Percentiles rank a stretch among this genome's conserved stretches.
Evolutionary conservation across 148 eudicot genomes (phyloP).

Genomic region (Drosera capensis): DNA sequence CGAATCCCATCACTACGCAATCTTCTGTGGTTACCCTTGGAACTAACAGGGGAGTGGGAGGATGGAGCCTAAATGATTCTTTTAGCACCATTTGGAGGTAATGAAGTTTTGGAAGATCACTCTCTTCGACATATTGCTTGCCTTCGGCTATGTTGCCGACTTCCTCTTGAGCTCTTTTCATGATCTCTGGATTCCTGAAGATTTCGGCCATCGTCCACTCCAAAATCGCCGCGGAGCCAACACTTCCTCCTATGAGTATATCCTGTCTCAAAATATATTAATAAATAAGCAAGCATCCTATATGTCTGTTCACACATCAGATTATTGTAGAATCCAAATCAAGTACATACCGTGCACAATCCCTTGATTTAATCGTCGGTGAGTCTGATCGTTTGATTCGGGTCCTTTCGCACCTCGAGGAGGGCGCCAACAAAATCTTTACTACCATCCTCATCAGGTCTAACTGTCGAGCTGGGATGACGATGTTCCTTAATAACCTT

Average conservation of each 20-base stretch:
- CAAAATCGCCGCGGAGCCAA: not conserved
- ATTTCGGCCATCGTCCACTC: conserved; percentile 6
- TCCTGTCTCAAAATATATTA: conserved; percentile 5
- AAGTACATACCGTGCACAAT: not conserved
- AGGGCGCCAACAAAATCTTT: not conserved
- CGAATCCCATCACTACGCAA: not conserved
- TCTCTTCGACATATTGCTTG: not conserved
- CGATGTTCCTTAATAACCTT: not conserved
- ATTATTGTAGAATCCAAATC: not conserved
- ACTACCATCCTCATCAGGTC: not conserved
- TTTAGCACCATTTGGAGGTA: conserved; percentile 1
- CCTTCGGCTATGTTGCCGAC: not conserved
- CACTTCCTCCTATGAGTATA: conserved; percentile 4
- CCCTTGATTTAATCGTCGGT: not conserved
- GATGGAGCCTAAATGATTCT: conserved; percentile 5
- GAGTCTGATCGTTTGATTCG: not conserved
- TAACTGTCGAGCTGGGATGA: not conserved
- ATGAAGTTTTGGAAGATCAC: not conserved
- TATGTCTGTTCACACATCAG: not conserved
- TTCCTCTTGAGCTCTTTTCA: conserved; percentile 6
- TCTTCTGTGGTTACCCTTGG: not conserved
- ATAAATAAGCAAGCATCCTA: not conserved
- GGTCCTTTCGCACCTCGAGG: not conserved
- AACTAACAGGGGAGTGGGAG: conserved; percentile 1
- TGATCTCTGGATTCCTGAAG: conserved; percentile 1